Evolutionary conservation across 192 early-diverging fungal genomes (phyloP).

Genomic region (Funneliformis geosporum): DNA sequence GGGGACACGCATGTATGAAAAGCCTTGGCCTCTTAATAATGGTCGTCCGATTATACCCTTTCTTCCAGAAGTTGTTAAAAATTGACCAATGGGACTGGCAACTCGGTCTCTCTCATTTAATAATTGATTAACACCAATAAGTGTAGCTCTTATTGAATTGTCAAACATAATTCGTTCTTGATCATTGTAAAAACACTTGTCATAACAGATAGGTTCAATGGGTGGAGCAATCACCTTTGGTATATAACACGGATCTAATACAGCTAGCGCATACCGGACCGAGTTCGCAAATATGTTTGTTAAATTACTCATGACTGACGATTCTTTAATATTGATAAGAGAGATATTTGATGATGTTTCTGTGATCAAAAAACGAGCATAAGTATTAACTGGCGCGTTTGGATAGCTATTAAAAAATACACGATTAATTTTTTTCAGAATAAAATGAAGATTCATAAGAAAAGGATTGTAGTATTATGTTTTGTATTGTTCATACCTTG

Average conservation of each 20-base stretch:
- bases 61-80: slow-evolving; percentile 36
- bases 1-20: slow-evolving; percentile 69
- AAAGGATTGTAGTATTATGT: not conserved
- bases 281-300: slow-evolving; percentile 38
- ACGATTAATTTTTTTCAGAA: not conserved
- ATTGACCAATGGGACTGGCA: slow-evolving; percentile 33
- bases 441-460: not conserved
- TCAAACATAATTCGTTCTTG: slow-evolving; percentile 53
- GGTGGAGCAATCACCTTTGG: slow-evolving; percentile 61
- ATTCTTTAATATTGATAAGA: slow-evolving; percentile 30
- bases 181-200: slow-evolving; percentile 60
- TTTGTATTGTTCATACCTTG: not conserved
- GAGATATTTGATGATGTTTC: slow-evolving; percentile 33
- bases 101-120: slow-evolving; percentile 31
- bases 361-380: slow-evolving; percentile 47
- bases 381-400: slow-evolving; percentile 42
- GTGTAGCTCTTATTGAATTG: slow-evolving; percentile 37
- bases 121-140: slow-evolving; percentile 44
- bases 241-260: slow-evolving; percentile 40
- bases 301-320: slow-evolving; percentile 32
- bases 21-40: slow-evolving; percentile 48
- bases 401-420: slow-evolving; percentile 9
- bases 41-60: slow-evolving; percentile 50
- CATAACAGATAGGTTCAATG: slow-evolving; percentile 61
- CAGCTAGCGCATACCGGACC: slow-evolving; percentile 3